Base-by-base conservation (phyloP, 2,329 filamentous ascomycete species). In the Pseudogymnoascus sp. region DNA sequence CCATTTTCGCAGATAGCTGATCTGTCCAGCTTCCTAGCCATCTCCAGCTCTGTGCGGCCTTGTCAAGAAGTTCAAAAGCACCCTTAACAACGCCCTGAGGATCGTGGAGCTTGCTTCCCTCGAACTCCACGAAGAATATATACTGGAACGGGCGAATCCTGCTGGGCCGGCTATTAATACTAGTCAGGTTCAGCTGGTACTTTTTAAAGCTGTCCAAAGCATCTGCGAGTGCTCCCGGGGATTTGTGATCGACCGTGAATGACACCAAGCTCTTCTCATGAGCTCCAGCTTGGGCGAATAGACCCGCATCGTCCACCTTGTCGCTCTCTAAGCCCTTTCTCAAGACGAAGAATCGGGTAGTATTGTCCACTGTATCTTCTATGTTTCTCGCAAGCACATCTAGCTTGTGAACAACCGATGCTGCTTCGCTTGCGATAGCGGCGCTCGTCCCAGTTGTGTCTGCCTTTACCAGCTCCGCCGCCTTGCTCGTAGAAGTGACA, bases 111-210 rank as follows among this genome's bases (percentile, higher is more conserved):
- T 76, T 77, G 73, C 85, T 81, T 1, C 89, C 88, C 73, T 89
- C 84, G 70, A 96, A 92, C 79, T 97, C 93, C 31, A 97, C 87
- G 73, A 97, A 93, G 77, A 97, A 97, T 39, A 97, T 84, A 77
- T 97, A 97, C 73, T 96, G 87, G 84, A 96, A 97, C 18, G 89
- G 85, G 68, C 79, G 77, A 40, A 83, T 79, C 63, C 89, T 83
- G 70, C 90, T 92, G 4, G 93, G 93, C 67, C 93, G 78, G 68
- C 90, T 92, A 73, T 92, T 93, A 75, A 97, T 96, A 74, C 88
- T 93, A 31, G 93, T 97, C 68, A 97, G 78, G 73, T 97, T 96
- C 64, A 97, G 80, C 4, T 82, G 81, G 68, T 84, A 81, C 6
- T 78, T 79, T 67, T 86, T 86, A 77, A 97, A 97, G 63, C 91